Percentiles rank a stretch among this genome's conserved stretches.
phyloP scores from a whole-genome alignment of 192 early-diverging fungal genomes.

The Cetraspora pellucida region DNA sequence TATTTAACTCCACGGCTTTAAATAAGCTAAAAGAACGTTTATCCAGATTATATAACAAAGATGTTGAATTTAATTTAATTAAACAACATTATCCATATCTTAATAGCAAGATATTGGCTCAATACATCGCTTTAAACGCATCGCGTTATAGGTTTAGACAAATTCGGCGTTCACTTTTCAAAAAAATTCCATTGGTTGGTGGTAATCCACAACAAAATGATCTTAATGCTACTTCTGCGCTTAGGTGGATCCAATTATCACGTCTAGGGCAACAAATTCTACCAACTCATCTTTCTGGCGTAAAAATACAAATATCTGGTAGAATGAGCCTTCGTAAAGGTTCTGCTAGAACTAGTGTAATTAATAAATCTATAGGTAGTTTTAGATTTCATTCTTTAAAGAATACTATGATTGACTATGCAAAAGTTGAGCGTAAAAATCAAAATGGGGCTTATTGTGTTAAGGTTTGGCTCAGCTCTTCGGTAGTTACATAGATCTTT shows the following conservation, averaged over 20 bases:
- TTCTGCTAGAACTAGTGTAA: conserved; percentile 3
- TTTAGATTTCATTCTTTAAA: background rate
- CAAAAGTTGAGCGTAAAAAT: conserved; percentile 24
- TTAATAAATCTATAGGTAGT: conserved; percentile 20
- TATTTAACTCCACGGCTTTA: background rate
- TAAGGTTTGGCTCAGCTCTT: conserved; percentile 23
- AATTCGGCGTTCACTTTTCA: conserved; percentile 7
- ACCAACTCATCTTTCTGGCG: conserved; percentile 18
- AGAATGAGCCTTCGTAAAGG: conserved; percentile 25
- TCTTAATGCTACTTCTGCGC: background rate
- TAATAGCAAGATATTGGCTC: conserved; percentile 17
- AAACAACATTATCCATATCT: conserved; percentile 17
- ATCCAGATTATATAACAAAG: conserved; percentile 1
- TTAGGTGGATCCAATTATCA: conserved; percentile 11
- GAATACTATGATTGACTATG: conserved; percentile 28
- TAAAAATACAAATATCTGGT: conserved; percentile 19
- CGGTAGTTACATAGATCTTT: background rate
- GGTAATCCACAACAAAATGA: background rate
- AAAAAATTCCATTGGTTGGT: conserved; percentile 19
- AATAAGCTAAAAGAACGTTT: background rate
- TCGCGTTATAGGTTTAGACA: background rate
- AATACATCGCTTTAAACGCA: conserved; percentile 15
- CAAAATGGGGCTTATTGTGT: conserved; percentile 23
- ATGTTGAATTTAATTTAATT: conserved; percentile 10
- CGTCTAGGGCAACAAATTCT: background rate